Percentiles rank a stretch among this genome's conserved stretches.
Conservation (phyloP, 179 eudicot genomes). For the Beta lomatogona region DNA sequence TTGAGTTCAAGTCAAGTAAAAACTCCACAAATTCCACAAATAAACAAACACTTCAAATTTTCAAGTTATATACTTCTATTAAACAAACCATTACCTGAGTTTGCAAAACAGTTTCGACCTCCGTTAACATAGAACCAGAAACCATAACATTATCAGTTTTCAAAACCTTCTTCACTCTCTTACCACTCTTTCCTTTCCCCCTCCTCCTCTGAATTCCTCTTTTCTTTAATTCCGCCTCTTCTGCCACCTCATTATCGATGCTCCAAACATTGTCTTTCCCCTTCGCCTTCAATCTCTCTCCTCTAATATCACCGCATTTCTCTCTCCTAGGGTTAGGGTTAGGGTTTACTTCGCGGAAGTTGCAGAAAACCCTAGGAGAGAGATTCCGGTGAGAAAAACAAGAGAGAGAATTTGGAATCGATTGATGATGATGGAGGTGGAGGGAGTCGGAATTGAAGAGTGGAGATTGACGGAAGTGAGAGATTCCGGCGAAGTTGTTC, state of each 20-base stretch:
- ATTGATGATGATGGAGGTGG: background rate
- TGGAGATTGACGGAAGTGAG: conserved; percentile 32
- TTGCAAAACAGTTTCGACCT: conserved; percentile 77
- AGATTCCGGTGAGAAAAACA: conserved; percentile 16
- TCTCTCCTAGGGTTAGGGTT: conserved; percentile 29
- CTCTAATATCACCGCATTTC: background rate
- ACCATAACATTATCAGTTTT: conserved; percentile 53
- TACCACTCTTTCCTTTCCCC: conserved; percentile 40
- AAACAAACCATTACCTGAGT: conserved; percentile 59
- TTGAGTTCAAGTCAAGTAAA: too few species aligned
- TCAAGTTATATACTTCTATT: background rate
- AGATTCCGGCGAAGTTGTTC: conserved; percentile 18
- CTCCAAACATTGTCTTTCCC: conserved; percentile 97
- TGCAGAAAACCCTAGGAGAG: conserved; percentile 37
- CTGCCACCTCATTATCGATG: conserved; percentile 69
- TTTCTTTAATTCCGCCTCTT: conserved; percentile 37
- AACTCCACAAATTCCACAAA: background rate
- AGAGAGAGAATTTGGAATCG: conserved; percentile 16
- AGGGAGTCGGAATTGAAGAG: conserved; percentile 28
- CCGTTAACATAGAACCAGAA: conserved; percentile 80
- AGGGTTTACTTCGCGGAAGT: conserved; percentile 10
- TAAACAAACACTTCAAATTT: background rate
- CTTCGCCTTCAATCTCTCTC: conserved; percentile 34
- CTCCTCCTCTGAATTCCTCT: conserved; percentile 31
- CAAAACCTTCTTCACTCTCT: conserved; percentile 38